These are phyloP conservation scores for Pleoardoris graminearum DNA, from an alignment of 2,329 filamentous ascomycete species.

Conservation along the genomic window DNA sequence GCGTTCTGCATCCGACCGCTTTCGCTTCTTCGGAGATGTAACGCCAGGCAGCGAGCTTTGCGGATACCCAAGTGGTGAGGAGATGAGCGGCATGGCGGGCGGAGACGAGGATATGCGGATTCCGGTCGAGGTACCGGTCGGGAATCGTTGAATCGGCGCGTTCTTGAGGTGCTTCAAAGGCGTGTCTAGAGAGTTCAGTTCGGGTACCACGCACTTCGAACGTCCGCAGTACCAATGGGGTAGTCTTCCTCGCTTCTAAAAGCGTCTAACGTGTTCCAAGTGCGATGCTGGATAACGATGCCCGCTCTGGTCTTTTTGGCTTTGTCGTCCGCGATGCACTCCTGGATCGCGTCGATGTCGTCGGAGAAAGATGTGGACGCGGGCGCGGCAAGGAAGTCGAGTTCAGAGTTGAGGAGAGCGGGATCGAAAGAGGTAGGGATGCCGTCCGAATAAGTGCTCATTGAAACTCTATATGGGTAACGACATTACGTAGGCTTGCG, in stretches of 20 bases:
- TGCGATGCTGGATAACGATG: conserved; percentile 57
- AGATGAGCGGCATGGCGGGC: conserved; percentile 63
- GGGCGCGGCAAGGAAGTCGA: conserved; percentile 25
- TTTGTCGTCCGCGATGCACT: conserved; percentile 47
- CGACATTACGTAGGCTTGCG: neutral
- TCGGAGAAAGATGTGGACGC: conserved; percentile 46
- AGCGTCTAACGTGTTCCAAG: conserved; percentile 51
- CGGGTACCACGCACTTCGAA: conserved; percentile 1
- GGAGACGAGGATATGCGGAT: conserved; percentile 45
- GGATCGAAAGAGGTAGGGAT: conserved; percentile 57
- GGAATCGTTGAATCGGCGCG: conserved; percentile 12
- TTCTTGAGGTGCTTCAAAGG: conserved; percentile 29
- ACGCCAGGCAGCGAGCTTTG: conserved; percentile 52
- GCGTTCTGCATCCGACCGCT: conserved; percentile 32
- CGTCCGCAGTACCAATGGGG: conserved; percentile 35
- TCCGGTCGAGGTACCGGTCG: conserved; percentile 19
- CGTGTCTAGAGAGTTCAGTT: conserved; percentile 39
- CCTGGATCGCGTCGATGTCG: conserved; percentile 53
- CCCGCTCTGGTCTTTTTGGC: conserved; percentile 49
- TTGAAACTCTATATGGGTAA: conserved; percentile 9
- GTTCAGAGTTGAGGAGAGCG: conserved; percentile 54
- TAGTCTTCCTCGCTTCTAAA: conserved; percentile 56
- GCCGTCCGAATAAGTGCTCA: conserved; percentile 35
- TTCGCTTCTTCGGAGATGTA: conserved; percentile 46
- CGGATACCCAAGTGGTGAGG: conserved; percentile 62